Base-by-base conservation (phyloP, 2,329 filamentous ascomycete species). In the Plectosphaerella plurivora region DNA sequence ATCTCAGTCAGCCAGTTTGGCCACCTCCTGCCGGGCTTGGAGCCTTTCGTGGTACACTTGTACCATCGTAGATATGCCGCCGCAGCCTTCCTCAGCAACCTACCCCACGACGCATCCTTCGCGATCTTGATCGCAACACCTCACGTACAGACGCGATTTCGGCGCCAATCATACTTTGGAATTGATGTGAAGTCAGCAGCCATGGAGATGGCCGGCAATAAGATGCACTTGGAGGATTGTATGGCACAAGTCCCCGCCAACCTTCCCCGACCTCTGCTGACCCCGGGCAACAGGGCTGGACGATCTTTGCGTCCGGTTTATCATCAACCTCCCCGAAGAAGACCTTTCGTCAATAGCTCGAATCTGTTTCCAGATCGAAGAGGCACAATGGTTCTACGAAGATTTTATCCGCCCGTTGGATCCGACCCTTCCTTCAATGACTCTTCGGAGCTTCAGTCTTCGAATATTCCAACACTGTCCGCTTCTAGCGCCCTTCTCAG, bases 331-430 rank as follows among this genome's bases (percentile, higher is more conserved):
- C 56, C 94, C 95, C 45, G 81, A 89, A 59, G 91, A 94, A 71
- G 94, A 99, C 71, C 82, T 97, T 46, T 85, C 86, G 59, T 91
- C 89, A 3, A 89, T 96, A 53, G 90, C 91, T 67, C 88, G 94
- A 66, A 94, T 99, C 72, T 97, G 93, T 73, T 99, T 99, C 70
- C 92, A 97, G 73, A 89, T 99, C 61, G 94, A 99, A 72, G 95
- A 99, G 73, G 94, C 94, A 63, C 95, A 99, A 84, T 99, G 94
- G 94, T 99, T 96, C 73, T 99, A 99, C 82, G 94, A 99, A 77
- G 94, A 99, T 72, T 99, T 99, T 68, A 91, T 99, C 68, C 89
- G 94, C 47, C 92, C 93, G 39, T 78, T 94, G 58, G 89, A 97
- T 70, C 87, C 91, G 50, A 81, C 81, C 39, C 79, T 99, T 11